phyloP scores from a whole-genome alignment of 495 filamentous ascomycete genomes.

The Chaetomium cochliodes region DNA sequence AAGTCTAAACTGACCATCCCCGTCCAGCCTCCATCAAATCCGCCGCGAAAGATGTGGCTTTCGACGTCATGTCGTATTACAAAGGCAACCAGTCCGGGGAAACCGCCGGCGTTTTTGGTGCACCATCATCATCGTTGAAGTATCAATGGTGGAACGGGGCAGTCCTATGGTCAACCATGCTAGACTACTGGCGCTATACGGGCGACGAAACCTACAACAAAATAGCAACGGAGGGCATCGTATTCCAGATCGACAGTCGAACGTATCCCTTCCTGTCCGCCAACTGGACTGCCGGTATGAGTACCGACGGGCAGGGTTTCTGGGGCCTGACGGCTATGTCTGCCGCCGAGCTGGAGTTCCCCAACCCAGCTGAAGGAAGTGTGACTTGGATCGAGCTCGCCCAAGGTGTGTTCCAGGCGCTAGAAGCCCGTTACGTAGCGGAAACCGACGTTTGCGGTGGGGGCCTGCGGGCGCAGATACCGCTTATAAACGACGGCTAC shows the following conservation, averaged over 20 bases:
- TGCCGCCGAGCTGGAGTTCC: constrained; percentile 64
- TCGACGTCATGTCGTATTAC: constrained; percentile 64
- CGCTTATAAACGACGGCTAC: constrained; percentile 66
- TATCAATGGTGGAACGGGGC: constrained; percentile 57
- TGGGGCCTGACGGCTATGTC: constrained; percentile 68
- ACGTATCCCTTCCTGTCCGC: constrained; percentile 58
- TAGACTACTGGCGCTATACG: constrained; percentile 72
- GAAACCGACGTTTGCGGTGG: constrained; percentile 58
- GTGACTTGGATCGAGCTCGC: constrained; percentile 67
- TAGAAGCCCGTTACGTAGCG: constrained; percentile 55
- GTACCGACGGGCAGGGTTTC: constrained; percentile 75
- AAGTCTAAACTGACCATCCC: neutral
- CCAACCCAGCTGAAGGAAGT: constrained; percentile 49
- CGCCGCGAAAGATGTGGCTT: constrained; percentile 59
- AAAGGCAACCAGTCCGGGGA: constrained; percentile 58
- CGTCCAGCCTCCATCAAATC: constrained; percentile 56
- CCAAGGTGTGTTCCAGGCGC: constrained; percentile 68
- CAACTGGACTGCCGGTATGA: constrained; percentile 67
- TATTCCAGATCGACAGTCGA: constrained; percentile 46
- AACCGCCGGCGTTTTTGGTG: constrained; percentile 62
- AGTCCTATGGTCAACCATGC: constrained; percentile 61
- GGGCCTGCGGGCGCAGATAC: constrained; percentile 76
- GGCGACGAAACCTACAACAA: constrained; percentile 64
- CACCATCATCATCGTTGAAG: too few relatives aligned
- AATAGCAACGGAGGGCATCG: constrained; percentile 45